Percentiles rank a stretch among this genome's conserved stretches.
Conservation (phyloP, 768 basidiomycete genomes). For the Tremella fuciformis region DNA sequence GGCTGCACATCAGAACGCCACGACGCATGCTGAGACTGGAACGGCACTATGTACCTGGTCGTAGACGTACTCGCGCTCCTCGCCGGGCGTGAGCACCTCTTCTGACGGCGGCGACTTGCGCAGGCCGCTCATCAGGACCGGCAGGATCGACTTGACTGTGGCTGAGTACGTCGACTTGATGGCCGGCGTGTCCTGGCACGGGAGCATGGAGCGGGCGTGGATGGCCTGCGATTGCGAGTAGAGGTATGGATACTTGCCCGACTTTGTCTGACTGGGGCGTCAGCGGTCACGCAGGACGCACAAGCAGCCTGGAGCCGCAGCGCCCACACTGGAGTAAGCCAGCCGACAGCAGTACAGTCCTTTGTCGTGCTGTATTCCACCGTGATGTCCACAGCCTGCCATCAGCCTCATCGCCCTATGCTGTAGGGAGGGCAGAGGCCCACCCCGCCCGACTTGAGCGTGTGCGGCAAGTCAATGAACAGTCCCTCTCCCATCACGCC, state of each 20-base stretch:
- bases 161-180: constrained; percentile 92
- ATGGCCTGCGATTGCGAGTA: constrained; percentile 95
- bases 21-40: not conserved
- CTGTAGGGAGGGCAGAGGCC: not conserved
- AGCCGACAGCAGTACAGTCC: constrained; percentile 74
- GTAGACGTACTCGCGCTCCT: constrained; percentile 75
- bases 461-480: constrained; percentile 58
- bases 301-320: no score
- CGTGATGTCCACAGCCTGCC: constrained; percentile 50
- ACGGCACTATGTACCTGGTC: constrained; percentile 61
- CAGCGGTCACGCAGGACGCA: not conserved
- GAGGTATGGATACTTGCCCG: constrained; percentile 76
- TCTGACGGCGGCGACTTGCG: constrained; percentile 71
- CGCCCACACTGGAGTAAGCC: constrained; percentile 67
- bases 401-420: not conserved
- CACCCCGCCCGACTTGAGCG: constrained; percentile 47
- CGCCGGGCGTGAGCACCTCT: constrained; percentile 70
- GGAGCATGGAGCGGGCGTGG: constrained; percentile 73
- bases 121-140: constrained; percentile 79
- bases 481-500: constrained; percentile 75
- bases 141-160: constrained; percentile 69
- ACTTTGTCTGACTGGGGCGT: constrained; percentile 71
- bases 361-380: constrained; percentile 72
- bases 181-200: constrained; percentile 83
- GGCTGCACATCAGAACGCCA: constrained; percentile 56